A percentile compares a stretch with the other conserved stretches of the same genome.
Conservation (phyloP, 768 basidiomycete genomes). For the Clavulina sp. region DNA sequence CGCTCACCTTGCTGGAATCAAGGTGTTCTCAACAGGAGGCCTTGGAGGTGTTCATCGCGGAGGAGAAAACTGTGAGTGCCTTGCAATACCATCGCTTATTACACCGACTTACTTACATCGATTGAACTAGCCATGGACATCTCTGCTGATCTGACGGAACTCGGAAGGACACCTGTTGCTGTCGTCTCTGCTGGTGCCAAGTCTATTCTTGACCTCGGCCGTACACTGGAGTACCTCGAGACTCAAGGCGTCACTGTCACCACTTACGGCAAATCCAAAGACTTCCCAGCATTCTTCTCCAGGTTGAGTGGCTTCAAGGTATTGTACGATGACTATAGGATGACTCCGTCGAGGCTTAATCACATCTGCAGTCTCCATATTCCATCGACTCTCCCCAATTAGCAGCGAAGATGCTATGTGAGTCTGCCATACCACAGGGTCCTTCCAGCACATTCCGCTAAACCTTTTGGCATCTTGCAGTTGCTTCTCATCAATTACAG, state of each 20-base stretch:
- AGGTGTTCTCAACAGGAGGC: slow-evolving; percentile 88
- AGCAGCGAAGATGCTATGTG: slow-evolving; percentile 65
- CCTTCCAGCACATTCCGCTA: slow-evolving; percentile 2
- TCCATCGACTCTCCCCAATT: slow-evolving; percentile 37
- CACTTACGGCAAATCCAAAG: slow-evolving; percentile 50
- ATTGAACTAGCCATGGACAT: slow-evolving; percentile 63
- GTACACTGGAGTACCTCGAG: slow-evolving; percentile 41
- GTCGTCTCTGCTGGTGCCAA: slow-evolving; percentile 89
- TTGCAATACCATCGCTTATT: not conserved
- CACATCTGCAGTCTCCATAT: slow-evolving; percentile 55
- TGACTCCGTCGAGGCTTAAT: not conserved
- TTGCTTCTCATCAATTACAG: slow-evolving; percentile 48
- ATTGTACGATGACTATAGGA: slow-evolving; percentile 6
- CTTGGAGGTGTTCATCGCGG: slow-evolving; percentile 76
- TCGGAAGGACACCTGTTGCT: slow-evolving; percentile 77
- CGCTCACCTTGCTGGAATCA: slow-evolving; percentile 61
- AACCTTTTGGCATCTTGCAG: slow-evolving; percentile 23
- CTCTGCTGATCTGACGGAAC: slow-evolving; percentile 83
- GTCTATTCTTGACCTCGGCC: slow-evolving; percentile 81
- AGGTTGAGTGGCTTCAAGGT: slow-evolving; percentile 70
- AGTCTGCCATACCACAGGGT: slow-evolving; percentile 14
- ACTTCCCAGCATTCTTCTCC: slow-evolving; percentile 92
- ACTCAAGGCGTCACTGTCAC: slow-evolving; percentile 87
- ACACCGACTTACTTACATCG: slow-evolving; percentile 2
- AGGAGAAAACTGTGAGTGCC: slow-evolving; percentile 39